These are phyloP conservation scores for Cyberlindnera veronae DNA, from an alignment of 805 yeast species.

Conservation along the genomic window DNA sequence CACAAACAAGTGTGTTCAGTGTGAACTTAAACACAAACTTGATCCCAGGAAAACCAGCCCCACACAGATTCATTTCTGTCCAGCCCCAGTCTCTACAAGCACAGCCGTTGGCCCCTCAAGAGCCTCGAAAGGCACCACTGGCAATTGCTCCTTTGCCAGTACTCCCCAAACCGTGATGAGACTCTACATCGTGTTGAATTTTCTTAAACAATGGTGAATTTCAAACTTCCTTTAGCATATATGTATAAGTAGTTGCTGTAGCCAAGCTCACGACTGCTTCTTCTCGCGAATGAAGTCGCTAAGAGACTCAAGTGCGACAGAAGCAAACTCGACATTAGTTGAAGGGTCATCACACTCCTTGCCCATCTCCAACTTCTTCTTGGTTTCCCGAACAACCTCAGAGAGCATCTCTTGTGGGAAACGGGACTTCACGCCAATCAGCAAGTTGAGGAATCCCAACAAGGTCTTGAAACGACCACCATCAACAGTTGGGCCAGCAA, in stretches of 20 bases:
- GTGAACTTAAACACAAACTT: too few relatives aligned
- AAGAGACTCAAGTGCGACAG: constrained; percentile 12
- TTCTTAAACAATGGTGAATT: too few relatives aligned
- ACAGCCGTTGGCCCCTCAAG: background rate
- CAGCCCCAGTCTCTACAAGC: background rate
- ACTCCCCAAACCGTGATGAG: background rate
- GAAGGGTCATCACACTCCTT: constrained; percentile 11
- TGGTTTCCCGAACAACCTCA: constrained; percentile 29
- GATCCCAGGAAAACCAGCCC: too few relatives aligned
- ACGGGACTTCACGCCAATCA: constrained; percentile 33
- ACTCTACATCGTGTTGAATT: too few relatives aligned
- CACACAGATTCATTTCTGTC: too few relatives aligned
- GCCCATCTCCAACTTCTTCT: constrained; percentile 17
- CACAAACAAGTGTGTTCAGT: too few relatives aligned
- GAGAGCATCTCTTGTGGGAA: constrained; percentile 31
- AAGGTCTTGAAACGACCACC: constrained; percentile 39
- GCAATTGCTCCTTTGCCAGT: background rate
- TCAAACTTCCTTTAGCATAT: background rate
- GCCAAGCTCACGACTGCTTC: constrained; percentile 3
- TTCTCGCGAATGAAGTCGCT: constrained; percentile 5
- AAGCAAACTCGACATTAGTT: constrained; percentile 13
- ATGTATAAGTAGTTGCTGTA: background rate
- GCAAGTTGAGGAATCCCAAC: constrained; percentile 55
- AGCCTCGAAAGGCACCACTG: background rate
- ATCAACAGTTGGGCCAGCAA: constrained; percentile 17